Evolutionary conservation across 352 stramenopile genomes (phyloP).

Genomic region (Halophytophthora batemanensis): DNA sequence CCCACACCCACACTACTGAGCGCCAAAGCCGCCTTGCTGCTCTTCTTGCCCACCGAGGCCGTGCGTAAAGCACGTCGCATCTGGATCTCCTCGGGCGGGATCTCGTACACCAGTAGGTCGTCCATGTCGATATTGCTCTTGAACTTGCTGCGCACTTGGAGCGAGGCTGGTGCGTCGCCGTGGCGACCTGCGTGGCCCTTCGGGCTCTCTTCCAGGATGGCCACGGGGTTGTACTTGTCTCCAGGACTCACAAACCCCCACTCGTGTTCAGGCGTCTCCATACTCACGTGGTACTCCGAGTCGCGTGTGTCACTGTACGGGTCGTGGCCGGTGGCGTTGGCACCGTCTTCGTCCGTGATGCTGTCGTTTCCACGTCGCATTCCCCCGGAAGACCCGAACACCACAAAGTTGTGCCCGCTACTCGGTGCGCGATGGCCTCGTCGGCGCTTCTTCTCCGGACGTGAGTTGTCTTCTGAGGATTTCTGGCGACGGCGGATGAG

Average conservation of each 20-base stretch:
- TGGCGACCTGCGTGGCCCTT: constrained; percentile 15
- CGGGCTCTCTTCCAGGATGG: constrained; percentile 58
- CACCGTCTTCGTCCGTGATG: constrained; percentile 34
- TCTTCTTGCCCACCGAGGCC: constrained; percentile 21
- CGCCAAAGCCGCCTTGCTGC: constrained; percentile 24
- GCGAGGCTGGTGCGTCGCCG: constrained; percentile 23
- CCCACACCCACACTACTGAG: constrained; percentile 27
- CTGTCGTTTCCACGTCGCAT: constrained; percentile 24
- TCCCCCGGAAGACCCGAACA: constrained; percentile 7
- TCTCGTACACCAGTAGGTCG: constrained; percentile 74
- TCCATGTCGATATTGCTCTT: constrained; percentile 56
- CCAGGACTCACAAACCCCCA: constrained; percentile 24
- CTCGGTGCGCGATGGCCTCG: constrained; percentile 27
- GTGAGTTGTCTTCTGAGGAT: constrained; percentile 12
- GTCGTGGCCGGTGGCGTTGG: constrained; percentile 44
- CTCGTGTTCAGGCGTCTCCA: constrained; percentile 15
- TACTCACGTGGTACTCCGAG: too few species aligned
- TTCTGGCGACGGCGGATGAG: constrained; percentile 33
- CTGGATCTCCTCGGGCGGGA: constrained; percentile 61
- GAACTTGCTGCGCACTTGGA: constrained; percentile 34
- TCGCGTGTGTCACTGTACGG: constrained; percentile 56
- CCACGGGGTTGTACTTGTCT: constrained; percentile 49
- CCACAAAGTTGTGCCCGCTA: constrained; percentile 30
- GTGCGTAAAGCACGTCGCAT: constrained; percentile 38
- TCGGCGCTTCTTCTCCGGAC: constrained; percentile 18